Base-by-base conservation (phyloP, 768 basidiomycete genomes). In the Tricholoma bakamatsutake region DNA sequence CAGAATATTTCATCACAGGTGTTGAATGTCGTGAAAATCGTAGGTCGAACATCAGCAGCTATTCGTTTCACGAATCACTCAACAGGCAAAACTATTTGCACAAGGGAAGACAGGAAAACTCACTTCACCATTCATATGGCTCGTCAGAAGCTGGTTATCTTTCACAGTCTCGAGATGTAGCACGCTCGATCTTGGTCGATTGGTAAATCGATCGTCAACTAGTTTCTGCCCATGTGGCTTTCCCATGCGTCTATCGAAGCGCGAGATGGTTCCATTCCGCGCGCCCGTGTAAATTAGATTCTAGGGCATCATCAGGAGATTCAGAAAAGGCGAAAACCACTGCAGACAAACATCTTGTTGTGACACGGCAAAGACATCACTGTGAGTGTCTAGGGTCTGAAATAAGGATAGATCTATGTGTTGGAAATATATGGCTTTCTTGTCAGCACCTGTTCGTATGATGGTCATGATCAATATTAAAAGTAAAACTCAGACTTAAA, bases 41-140 rank as follows among this genome's bases (percentile, higher is more conserved):
- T 50, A 87, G 66, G 67, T 90, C 88, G 57, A 79, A 85, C 3
- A 77, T 70, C 46, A 80, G 76, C 15, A 89, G 70, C 88, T 87
- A 30, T 34, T n/a, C 34, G 39, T n/a, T 47, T 43, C 49, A 43
- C 10, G 46, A 37, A 40, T 35, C 33, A 54, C 47, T 45, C 40
- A 24, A 24, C 21, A 49, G 37, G 12, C 35, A 28, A 24, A 28
- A 5, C 33, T 21, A 18, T 37, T 37, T 46, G 40, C 54, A 56
- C 4, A 12, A 50, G 33, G 34, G 31, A 49, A 9, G 30, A 6
- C 5, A 28, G 27, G 46, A 55, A 17, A 2, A 70, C 80, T 56
- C 57, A 87, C 88, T 27, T 78, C 67, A 24, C 88, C 87, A 54
- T 83, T 73, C 55, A 88, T 75, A 18, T 81, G 79, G 64, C 81